Base-by-base conservation (phyloP, 306 rosid species). In the Vigna unguiculata region DNA sequence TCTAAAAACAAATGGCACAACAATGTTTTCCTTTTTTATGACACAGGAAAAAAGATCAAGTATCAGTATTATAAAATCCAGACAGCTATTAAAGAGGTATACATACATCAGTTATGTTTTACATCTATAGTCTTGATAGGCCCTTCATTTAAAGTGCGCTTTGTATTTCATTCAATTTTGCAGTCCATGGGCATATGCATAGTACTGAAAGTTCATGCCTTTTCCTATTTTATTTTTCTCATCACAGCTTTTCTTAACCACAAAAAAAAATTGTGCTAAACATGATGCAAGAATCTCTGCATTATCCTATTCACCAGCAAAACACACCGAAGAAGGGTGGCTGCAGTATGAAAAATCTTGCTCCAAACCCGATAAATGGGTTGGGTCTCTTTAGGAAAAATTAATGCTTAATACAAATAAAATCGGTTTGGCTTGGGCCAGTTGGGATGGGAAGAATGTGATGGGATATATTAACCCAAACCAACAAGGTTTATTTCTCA, bases 1-100 rank as follows among this genome's bases (percentile, higher is more conserved):
- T 45, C 59, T 49, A 28, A 67, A 62, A 60, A 73, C 25, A 83
- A 59, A 66, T 58, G 38, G 17, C 75, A 11, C 25, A 20, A 47
- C 57, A 38, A 54, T 20, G 4, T 61, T 43, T 57, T 69, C 64
- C 61, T 55, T 52, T 24, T 77, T 61, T 71, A 71, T 54, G 41
- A 81, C 63, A 52, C 21, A 51, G 54, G 21, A n/a, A 32, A 54
- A 47, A 82, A n/a, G 43, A 10, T 45, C 68, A 53, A 34, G 81
- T 72, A 69, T 70, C 62, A 32, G 32, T 41, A 45, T 52, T 17
- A 68, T 34, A 14, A 28, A 48, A 43, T 40, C 49, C 47, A 14
- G 11, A n/a, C 63, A 47, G 46, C 34, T 78, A 48, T 36, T 70
- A 21, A 69, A 58, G 52, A 7, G 22, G 30, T 54, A 65, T n/a